Conservation (phyloP, 768 basidiomycete species). For the Gloeophyllum trabeum region DNA sequence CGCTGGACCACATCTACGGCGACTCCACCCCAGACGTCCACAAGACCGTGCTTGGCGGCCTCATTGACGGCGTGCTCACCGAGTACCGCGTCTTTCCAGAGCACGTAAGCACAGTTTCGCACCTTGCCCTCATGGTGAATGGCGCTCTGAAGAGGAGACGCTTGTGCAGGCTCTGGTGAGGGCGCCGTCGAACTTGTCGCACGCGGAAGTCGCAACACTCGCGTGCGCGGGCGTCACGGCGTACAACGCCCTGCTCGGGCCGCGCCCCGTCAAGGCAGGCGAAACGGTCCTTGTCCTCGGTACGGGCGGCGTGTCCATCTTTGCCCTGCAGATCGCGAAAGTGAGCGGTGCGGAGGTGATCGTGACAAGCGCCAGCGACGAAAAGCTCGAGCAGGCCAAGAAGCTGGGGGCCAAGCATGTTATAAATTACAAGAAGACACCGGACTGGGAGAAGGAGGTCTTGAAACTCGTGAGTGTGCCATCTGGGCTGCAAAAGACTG, state of each 20-base stretch:
- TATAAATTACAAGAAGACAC: constrained; percentile 53
- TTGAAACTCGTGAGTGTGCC: constrained; percentile 18
- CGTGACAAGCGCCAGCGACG: constrained; percentile 54
- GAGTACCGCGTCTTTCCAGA: constrained; percentile 42
- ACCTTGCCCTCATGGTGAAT: constrained; percentile 33
- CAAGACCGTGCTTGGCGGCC: constrained; percentile 31
- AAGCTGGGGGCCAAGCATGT: constrained; percentile 40
- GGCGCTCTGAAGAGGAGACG: constrained; percentile 46
- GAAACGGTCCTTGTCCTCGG: constrained; percentile 48
- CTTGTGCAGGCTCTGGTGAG: constrained; percentile 35
- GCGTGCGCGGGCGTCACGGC: constrained; percentile 56
- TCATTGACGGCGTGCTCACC: constrained; percentile 38
- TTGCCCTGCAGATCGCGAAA: constrained; percentile 49
- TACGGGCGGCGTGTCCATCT: constrained; percentile 49
- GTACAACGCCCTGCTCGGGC: constrained; percentile 45
- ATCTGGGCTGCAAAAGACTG: not conserved
- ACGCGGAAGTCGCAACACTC: constrained; percentile 54
- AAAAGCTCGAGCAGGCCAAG: constrained; percentile 41
- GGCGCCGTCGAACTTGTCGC: constrained; percentile 49
- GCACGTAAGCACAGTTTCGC: constrained; percentile 25
- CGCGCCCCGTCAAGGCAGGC: constrained; percentile 40
- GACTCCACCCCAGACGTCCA: constrained; percentile 25
- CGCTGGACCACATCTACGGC: constrained; percentile 34
- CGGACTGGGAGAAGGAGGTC: constrained; percentile 49
- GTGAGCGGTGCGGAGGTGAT: constrained; percentile 56